phyloP scores from a whole-genome alignment of 1,139 yeast genomes.

The Geotrichum australiense region DNA sequence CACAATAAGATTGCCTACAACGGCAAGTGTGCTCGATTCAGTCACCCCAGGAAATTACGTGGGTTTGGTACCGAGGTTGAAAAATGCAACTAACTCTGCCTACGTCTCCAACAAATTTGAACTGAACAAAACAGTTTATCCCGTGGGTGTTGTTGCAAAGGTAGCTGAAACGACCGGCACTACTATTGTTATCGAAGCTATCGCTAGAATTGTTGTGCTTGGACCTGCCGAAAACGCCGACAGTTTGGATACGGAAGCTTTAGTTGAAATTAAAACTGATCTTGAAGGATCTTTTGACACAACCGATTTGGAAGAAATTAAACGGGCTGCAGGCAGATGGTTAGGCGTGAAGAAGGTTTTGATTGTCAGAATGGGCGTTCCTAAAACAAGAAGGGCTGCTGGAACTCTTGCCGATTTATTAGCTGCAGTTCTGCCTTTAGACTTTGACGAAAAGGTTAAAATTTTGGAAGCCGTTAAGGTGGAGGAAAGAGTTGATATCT shows the following conservation, averaged over 20 bases:
- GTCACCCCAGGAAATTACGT: conserved; percentile 10
- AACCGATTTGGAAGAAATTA: conserved; percentile 10
- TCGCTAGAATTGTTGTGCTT: conserved; percentile 22
- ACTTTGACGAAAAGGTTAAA: conserved; percentile 28
- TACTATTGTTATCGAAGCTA: conserved; percentile 26
- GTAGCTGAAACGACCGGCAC: conserved; percentile 22
- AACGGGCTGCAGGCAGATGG: conserved; percentile 9
- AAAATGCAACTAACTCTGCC: conserved; percentile 2
- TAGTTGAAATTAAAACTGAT: conserved; percentile 18
- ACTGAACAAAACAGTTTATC: conserved; percentile 13
- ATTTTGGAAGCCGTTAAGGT: conserved; percentile 29
- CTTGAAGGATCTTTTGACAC: conserved; percentile 9
- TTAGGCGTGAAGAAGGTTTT: conserved; percentile 12
- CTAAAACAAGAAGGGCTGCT: conserved; percentile 26
- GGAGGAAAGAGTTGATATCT: conserved; percentile 25
- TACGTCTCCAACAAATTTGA: conserved; percentile 3
- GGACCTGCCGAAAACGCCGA: not conserved
- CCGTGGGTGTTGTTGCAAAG: conserved; percentile 26
- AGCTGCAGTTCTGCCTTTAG: conserved; percentile 34
- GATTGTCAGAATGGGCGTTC: conserved; percentile 6
- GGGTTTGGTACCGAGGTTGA: conserved; percentile 15
- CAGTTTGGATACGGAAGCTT: conserved; percentile 13
- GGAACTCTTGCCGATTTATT: conserved; percentile 33
- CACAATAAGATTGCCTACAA: conserved; percentile 20
- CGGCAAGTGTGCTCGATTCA: conserved; percentile 13